Percentiles rank a stretch among this genome's conserved stretches.
Conservation (phyloP, 2,329 filamentous ascomycete species). For the Colletotrichum sp. region DNA sequence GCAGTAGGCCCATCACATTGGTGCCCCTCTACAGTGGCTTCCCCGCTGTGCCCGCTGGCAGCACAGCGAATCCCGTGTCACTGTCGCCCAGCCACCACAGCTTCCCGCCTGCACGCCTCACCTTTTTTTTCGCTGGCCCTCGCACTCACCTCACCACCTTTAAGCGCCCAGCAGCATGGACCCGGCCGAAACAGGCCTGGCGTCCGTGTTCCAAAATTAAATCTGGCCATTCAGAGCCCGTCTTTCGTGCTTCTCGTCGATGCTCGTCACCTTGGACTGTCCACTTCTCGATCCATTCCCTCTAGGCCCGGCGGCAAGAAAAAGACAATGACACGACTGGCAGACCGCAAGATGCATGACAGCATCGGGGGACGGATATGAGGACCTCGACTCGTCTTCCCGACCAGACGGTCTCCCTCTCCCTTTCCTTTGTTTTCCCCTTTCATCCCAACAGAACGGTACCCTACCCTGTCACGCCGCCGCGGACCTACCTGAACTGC, state of each 20-base stretch:
- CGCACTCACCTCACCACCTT: not conserved
- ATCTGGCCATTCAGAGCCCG: conserved; percentile 5
- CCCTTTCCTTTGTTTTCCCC: conserved; percentile 1
- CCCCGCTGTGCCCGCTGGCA: not conserved
- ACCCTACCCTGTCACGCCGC: not conserved
- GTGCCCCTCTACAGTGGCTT: not conserved
- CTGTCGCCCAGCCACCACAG: not conserved
- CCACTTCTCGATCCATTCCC: conserved; percentile 11
- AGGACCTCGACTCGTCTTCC: not conserved
- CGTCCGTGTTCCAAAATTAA: conserved; percentile 15
- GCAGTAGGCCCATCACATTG: not conserved
- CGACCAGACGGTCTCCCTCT: not conserved
- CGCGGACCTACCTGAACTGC: not conserved
- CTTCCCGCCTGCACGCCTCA: not conserved
- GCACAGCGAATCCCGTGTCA: not conserved
- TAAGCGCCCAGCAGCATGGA: conserved; percentile 19
- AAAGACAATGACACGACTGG: not conserved
- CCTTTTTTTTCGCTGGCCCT: not conserved
- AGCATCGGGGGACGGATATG: conserved; percentile 7
- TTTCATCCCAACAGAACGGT: conserved; percentile 10
- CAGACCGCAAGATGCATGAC: conserved; percentile 4
- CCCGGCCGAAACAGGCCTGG: conserved; percentile 13
- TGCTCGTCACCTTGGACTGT: conserved; percentile 11
- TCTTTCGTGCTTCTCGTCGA: not conserved
- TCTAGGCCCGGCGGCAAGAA: conserved; percentile 9